Evolutionary conservation across 2,329 filamentous ascomycete genomes (phyloP).

Genomic region (Trematosphaeria pertusa): DNA sequence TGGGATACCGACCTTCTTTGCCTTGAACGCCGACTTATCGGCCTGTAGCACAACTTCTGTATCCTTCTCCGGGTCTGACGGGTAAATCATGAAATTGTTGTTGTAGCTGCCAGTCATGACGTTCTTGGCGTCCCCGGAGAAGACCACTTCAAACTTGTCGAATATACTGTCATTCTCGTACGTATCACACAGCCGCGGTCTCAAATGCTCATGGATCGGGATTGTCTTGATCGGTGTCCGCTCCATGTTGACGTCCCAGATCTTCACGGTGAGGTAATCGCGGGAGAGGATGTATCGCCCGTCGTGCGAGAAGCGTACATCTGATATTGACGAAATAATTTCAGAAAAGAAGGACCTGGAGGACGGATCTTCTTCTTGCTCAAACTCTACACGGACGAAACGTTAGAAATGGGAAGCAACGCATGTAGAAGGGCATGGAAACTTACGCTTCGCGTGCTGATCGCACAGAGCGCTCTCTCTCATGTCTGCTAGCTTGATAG

Average conservation of each 20-base stretch:
- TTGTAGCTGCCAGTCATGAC: conserved; percentile 99
- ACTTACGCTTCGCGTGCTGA: conserved; percentile 90
- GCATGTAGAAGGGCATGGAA: too few relatives aligned
- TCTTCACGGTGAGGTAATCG: conserved; percentile 98
- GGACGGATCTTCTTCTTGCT: conserved; percentile 96
- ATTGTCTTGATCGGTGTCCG: conserved; percentile 97
- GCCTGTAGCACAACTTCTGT: conserved; percentile 97
- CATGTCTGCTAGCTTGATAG: conserved; percentile 99
- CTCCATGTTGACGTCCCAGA: conserved; percentile 99
- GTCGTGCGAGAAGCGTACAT: conserved; percentile 96
- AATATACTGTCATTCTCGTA: conserved; percentile 99
- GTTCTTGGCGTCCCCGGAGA: conserved; percentile 97
- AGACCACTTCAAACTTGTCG: conserved; percentile 99
- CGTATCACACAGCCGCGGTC: conserved; percentile 93
- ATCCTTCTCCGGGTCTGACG: conserved; percentile 93
- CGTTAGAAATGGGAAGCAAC: conserved; percentile 19
- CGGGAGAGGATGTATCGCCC: conserved; percentile 96
- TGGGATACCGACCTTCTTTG: conserved; percentile 98
- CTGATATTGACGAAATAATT: conserved; percentile 99
- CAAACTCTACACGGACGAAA: conserved; percentile 73
- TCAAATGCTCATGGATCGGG: conserved; percentile 95
- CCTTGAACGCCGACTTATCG: conserved; percentile 99
- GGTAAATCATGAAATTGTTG: conserved; percentile 99
- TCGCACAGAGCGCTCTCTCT: conserved; percentile 95
- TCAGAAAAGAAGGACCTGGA: conserved; percentile 99